phyloP scores from a whole-genome alignment of 495 filamentous ascomycete species.

The Aeminium ludgeri region DNA sequence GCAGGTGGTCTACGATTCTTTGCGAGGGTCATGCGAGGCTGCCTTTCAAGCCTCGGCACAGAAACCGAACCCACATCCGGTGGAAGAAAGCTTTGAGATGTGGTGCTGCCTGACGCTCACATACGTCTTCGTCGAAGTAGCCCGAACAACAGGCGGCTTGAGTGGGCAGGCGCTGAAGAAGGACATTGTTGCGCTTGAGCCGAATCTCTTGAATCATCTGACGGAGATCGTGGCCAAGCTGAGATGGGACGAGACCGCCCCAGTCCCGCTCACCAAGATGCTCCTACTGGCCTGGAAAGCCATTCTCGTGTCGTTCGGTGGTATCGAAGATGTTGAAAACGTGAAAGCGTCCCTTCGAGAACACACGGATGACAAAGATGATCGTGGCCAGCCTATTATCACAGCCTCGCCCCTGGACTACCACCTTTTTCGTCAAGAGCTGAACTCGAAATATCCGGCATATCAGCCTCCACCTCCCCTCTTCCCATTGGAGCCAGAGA shows the following conservation, averaged over 20 bases:
- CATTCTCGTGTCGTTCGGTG: slow-evolving; percentile 69
- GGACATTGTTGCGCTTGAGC: slow-evolving; percentile 34
- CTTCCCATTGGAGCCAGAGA: slow-evolving; percentile 74
- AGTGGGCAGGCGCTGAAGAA: slow-evolving; percentile 12
- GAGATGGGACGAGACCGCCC: slow-evolving; percentile 69
- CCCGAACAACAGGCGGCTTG: slow-evolving; percentile 19
- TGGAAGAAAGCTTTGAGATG: slow-evolving; percentile 22
- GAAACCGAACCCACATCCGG: slow-evolving; percentile 8
- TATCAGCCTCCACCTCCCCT: slow-evolving; percentile 76
- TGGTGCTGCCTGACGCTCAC: slow-evolving; percentile 26
- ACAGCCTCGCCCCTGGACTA: slow-evolving; percentile 91
- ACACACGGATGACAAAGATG: slow-evolving; percentile 20
- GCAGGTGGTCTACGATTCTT: slow-evolving; percentile 13
- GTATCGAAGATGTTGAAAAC: slow-evolving; percentile 47
- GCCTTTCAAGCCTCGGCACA: slow-evolving; percentile 3
- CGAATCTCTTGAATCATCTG: slow-evolving; percentile 53
- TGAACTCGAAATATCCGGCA: slow-evolving; percentile 95
- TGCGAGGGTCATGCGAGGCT: slow-evolving; percentile 5
- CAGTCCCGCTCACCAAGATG: slow-evolving; percentile 47
- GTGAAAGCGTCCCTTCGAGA: slow-evolving; percentile 51
- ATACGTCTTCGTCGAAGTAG: slow-evolving; percentile 25
- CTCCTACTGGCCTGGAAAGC: slow-evolving; percentile 84
- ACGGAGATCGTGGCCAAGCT: slow-evolving; percentile 58
- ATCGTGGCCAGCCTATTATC: slow-evolving; percentile 44
- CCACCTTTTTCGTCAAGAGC: slow-evolving; percentile 88